phyloP scores from a whole-genome alignment of 164 flowering plant species.

The Stephania yunnanensis region DNA sequence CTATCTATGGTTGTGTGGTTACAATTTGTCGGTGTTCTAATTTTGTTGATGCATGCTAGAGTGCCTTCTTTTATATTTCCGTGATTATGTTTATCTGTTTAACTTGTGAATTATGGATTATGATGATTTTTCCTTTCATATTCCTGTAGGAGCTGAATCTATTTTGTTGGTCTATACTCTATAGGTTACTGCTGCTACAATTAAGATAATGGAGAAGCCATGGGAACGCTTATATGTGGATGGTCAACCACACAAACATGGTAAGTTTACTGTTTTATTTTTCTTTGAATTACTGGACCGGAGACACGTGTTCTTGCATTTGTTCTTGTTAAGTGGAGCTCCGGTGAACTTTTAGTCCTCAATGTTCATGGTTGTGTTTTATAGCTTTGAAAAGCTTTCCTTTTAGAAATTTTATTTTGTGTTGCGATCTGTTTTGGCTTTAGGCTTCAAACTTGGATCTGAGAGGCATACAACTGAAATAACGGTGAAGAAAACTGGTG shows the following conservation, averaged over 20 bases:
- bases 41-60: background rate
- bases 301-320: background rate
- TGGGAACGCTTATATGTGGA: conserved; percentile 75
- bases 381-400: background rate
- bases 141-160: background rate
- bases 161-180: conserved; percentile 28
- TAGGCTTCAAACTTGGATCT: conserved; percentile 95
- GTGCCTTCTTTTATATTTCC: background rate
- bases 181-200: conserved; percentile 70
- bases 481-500: conserved; percentile 59
- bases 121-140: background rate
- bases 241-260: conserved; percentile 82
- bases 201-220: conserved; percentile 84
- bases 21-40: no score
- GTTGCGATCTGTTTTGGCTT: conserved; percentile 1
- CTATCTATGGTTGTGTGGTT: no score
- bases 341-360: background rate
- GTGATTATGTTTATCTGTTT: background rate
- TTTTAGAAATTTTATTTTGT: background rate
- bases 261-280: conserved; percentile 31
- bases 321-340: background rate
- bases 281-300: background rate
- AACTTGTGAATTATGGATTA: background rate
- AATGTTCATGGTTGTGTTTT: background rate
- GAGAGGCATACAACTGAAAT: conserved; percentile 82